Evolutionary conservation across 2,329 filamentous ascomycete genomes (phyloP), one percentile per base, ranked within the genome.

Genomic region (Scolecobasidium constrictum): DNA sequence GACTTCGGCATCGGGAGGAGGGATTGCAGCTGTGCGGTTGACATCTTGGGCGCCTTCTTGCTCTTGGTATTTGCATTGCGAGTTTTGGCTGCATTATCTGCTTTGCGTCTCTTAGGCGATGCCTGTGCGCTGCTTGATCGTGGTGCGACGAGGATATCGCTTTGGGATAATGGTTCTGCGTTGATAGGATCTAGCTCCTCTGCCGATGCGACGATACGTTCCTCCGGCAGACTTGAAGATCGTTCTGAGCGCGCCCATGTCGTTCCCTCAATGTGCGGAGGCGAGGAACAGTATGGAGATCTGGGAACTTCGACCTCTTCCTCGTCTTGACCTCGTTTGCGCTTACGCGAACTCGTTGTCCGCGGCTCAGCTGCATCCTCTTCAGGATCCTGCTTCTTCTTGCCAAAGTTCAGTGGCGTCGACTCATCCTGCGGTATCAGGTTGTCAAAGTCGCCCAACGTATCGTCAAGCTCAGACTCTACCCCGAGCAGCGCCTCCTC

Each of bases 401-500:
- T 36, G 9, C 15, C 16, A 17, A 36, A 60, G 45, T 76, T 72
- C 19, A 81, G 53, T 3, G 81, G 80, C 5, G 81, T 85, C 13
- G 78, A 81, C 60, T 83, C 78, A 20, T 77, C 78, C 44, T 83
- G 78, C 0, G 71, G 80, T 40, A 66, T 70, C 53, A 76, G 81
- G 50, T 64, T 58, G 7, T 56, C 55, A 22, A 48, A 40, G 17
- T 36, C 17, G 43, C 28, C 12, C 18, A 26, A 12, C 60, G 60
- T 16, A 59, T 61, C 3, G 61, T 69, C 43, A 66, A 71, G 47
- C 65, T 71, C 33, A 62, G 57, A 7, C 62, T 63, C 1, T 31
- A n/a, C 26, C 58, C 55, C 1, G 53, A 58, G 38, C 57, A 63
- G 36, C 58, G 54, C 1, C 60, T 61, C 0, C 50, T 71, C 17